Conservation (phyloP, 345 rosid species). For the Mangifera indica region DNA sequence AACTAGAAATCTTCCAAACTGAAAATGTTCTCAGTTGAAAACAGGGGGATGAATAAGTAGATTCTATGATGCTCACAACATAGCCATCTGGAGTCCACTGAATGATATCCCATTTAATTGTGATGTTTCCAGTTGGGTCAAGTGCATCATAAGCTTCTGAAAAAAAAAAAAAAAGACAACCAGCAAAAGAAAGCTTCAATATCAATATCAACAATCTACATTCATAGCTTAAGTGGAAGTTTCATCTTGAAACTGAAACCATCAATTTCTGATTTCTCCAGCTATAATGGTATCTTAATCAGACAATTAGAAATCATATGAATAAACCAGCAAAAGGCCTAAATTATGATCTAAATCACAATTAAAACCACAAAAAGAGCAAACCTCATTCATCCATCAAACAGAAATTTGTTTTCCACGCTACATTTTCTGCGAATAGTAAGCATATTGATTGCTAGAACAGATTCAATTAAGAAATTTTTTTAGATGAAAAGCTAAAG, state of each 20-base stretch:
- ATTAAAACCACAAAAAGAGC: not conserved
- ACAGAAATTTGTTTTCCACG: not conserved
- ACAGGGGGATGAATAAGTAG: not conserved
- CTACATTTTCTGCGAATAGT: not conserved
- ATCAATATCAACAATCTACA: not conserved
- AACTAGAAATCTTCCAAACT: not conserved
- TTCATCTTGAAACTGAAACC: not conserved
- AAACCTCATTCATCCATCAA: not conserved
- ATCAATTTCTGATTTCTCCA: not conserved
- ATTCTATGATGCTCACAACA: slow-evolving; percentile 43
- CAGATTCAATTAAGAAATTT: not conserved
- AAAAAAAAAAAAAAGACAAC: slow-evolving; percentile 5
- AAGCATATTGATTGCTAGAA: not conserved
- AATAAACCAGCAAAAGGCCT: slow-evolving; percentile 1
- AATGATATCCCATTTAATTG: slow-evolving; percentile 86
- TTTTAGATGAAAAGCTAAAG: not conserved
- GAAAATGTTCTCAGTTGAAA: too few species aligned
- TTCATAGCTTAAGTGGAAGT: not conserved
- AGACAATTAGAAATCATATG: not conserved
- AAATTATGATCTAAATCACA: too few species aligned
- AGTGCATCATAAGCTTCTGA: slow-evolving; percentile 87
- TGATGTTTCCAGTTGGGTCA: slow-evolving; percentile 88
- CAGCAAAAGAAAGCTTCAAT: slow-evolving; percentile 11
- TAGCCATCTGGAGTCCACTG: slow-evolving; percentile 91
- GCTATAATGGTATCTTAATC: not conserved